Base-by-base conservation (phyloP, 2,329 filamentous ascomycete genomes). In the Mycosphaerella sp. region DNA sequence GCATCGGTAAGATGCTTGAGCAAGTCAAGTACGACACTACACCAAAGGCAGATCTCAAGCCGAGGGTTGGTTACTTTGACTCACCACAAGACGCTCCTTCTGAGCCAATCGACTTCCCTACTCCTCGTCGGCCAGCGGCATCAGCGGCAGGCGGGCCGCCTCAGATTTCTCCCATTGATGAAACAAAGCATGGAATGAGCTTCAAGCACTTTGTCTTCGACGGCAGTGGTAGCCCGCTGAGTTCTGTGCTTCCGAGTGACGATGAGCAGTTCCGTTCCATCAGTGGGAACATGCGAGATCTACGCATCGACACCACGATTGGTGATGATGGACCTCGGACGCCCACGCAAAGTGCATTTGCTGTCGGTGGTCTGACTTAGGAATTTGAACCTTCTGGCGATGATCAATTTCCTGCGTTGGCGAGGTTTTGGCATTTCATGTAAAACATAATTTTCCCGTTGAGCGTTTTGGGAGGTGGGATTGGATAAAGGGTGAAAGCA, bases 21-120 rank as follows among this genome's bases (percentile, higher is more conserved):
- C 69, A 68, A 45, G 72, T 75, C 39, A 71, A 68, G 34, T 62
- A 70, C 28, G 73, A 75, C 21, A 71, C 66, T 18, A 76, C 73
- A 1, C 73, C 73, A 0, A 59, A 54, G 18, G 56, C 71, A 66
- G 8, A 40, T 30, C 32, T 54, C n/a, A 61, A 58, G 1, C 71
- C 74, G 41, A 70, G 70, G 50, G 62, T 68, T 4, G 14, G 68
- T 12, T 67, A 68, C 52, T 68, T 69, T 41, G 63, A 62, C 34
- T 52, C 51, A 0, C 27, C 54, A 6, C 49, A 49, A 27, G 46
- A 54, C n/a, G 43, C 30, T 6, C 34, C 18, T 5, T 27, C 41
- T 2, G 48, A 50, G 6, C 44, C 41, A 30, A 49, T 50, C 13
- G 32, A 36, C 41, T 41, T 54, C 32, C 28, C 50, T n/a, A 54